phyloP scores from a whole-genome alignment of 306 rosid species.

The Begonia loranthoides region DNA sequence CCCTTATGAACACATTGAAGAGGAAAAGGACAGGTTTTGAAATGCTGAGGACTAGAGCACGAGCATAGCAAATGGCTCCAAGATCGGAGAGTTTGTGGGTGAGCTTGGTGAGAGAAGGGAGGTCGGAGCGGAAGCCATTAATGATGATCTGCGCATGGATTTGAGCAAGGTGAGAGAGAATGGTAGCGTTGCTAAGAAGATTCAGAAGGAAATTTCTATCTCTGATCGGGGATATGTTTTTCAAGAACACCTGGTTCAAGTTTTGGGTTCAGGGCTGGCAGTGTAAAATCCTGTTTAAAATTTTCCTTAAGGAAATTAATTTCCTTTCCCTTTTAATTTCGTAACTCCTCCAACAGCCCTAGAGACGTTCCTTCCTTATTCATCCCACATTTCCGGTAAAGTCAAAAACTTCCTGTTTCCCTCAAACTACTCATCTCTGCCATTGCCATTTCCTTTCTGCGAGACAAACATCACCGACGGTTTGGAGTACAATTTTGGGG shows the following conservation, averaged over 20 bases:
- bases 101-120: constrained; percentile 71
- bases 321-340: too few relatives aligned
- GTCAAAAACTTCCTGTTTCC: too few relatives aligned
- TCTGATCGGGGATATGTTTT: constrained; percentile 15
- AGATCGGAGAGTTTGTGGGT: constrained; percentile 66
- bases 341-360: too few relatives aligned
- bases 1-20: constrained; percentile 64
- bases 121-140: constrained; percentile 54
- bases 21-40: constrained; percentile 74
- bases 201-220: constrained; percentile 35
- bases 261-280: not conserved
- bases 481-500: too few relatives aligned
- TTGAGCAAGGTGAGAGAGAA: constrained; percentile 41
- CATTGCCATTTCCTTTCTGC: too few relatives aligned
- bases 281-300: too few relatives aligned
- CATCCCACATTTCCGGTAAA: too few relatives aligned
- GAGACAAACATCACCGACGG: too few relatives aligned
- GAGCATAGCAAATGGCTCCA: constrained; percentile 49
- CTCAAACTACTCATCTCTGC: too few relatives aligned
- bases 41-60: constrained; percentile 44
- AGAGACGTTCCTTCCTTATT: too few relatives aligned
- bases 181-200: constrained; percentile 33
- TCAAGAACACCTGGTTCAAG: constrained; percentile 20
- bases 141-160: constrained; percentile 65
- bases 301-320: too few relatives aligned